phyloP scores from a whole-genome alignment of 2,329 filamentous ascomycete species.

The Nannizziopsis barbatae region DNA sequence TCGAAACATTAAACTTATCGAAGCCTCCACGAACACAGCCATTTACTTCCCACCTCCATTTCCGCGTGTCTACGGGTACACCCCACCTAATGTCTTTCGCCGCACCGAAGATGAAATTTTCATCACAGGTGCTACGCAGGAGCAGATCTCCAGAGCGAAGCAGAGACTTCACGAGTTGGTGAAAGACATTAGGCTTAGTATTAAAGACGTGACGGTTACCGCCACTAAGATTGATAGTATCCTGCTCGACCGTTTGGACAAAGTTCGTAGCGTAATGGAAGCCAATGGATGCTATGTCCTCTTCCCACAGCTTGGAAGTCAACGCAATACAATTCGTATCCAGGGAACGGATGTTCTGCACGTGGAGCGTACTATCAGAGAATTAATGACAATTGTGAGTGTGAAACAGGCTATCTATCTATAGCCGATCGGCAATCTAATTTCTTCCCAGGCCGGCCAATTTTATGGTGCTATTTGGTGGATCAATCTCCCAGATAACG shows the following conservation, averaged over 20 bases:
- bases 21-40: slow-evolving; percentile 86
- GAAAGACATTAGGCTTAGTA: slow-evolving; percentile 65
- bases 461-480: slow-evolving; percentile 98
- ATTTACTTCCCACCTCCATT: slow-evolving; percentile 98
- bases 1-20: slow-evolving; percentile 96
- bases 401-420: neutral
- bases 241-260: slow-evolving; percentile 78
- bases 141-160: slow-evolving; percentile 80
- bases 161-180: slow-evolving; percentile 81
- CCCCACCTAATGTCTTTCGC: slow-evolving; percentile 65
- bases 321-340: slow-evolving; percentile 73
- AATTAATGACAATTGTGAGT: slow-evolving; percentile 85
- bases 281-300: slow-evolving; percentile 91
- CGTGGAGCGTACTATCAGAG: slow-evolving; percentile 85
- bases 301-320: slow-evolving; percentile 76
- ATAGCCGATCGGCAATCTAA: neutral
- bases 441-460: slow-evolving; percentile 62
- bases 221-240: slow-evolving; percentile 92
- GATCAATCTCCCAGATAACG: slow-evolving; percentile 65
- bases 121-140: slow-evolving; percentile 79
- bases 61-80: slow-evolving; percentile 81
- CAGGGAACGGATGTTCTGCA: slow-evolving; percentile 89
- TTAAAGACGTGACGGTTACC: slow-evolving; percentile 86
- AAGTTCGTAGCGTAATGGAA: slow-evolving; percentile 96
- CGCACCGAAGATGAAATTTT: slow-evolving; percentile 84